These are phyloP conservation scores for Ustilago loliicola DNA, from an alignment of 1,284 basidiomycete species.

Conservation along the genomic window DNA sequence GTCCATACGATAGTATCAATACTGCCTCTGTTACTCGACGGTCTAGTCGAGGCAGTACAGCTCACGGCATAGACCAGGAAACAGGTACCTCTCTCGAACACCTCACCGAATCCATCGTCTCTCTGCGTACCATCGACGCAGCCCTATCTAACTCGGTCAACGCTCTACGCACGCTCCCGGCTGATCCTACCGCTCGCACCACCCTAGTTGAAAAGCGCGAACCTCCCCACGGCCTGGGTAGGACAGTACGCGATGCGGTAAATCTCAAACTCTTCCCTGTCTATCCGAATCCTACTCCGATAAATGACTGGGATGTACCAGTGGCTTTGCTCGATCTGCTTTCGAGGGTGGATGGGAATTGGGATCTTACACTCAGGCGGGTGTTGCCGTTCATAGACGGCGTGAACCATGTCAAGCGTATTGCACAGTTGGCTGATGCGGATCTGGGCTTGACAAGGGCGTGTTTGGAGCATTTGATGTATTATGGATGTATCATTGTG, in stretches of 20 bases:
- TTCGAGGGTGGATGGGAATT: slow-evolving; percentile 86
- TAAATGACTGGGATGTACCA: slow-evolving; percentile 96
- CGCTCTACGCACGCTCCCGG: slow-evolving; percentile 31
- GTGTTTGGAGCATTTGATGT: slow-evolving; percentile 93
- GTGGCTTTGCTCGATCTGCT: slow-evolving; percentile 86
- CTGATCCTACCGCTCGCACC: slow-evolving; percentile 25
- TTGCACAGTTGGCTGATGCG: slow-evolving; percentile 91
- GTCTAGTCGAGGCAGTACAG: slow-evolving; percentile 44
- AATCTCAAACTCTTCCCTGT: slow-evolving; percentile 91
- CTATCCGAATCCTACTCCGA: slow-evolving; percentile 89
- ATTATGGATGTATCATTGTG: slow-evolving; percentile 95
- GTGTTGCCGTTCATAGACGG: slow-evolving; percentile 82
- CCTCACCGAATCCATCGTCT: slow-evolving; percentile 54
- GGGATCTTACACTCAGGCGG: slow-evolving; percentile 94
- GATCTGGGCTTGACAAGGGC: slow-evolving; percentile 85
- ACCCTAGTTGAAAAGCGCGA: slow-evolving; percentile 54
- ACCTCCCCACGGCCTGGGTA: slow-evolving; percentile 66
- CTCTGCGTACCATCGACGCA: slow-evolving; percentile 56
- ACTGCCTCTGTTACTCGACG: slow-evolving; percentile 29
- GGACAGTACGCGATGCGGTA: slow-evolving; percentile 69
- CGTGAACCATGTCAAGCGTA: slow-evolving; percentile 88
- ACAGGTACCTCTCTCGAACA: slow-evolving; percentile 24
- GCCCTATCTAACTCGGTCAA: slow-evolving; percentile 48
- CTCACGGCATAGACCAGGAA: slow-evolving; percentile 13
- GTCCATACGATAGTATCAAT: slow-evolving; percentile 39